Evolutionary conservation across 1,284 basidiomycete genomes (phyloP).

Genomic region (Trametes sp.): DNA sequence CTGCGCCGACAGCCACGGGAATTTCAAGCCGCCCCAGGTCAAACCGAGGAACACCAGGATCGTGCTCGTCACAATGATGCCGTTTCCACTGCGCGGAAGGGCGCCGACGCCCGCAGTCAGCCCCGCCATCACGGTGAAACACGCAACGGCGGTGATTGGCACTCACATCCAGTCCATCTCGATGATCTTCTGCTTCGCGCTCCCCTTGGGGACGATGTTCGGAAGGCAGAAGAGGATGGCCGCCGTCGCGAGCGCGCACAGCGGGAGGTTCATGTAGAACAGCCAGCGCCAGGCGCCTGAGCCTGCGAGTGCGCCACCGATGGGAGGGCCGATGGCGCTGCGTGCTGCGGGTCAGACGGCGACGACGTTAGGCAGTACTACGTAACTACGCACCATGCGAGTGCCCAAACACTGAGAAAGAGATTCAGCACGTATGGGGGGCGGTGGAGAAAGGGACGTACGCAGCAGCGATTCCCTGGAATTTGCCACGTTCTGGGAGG

Average conservation of each 20-base stretch:
- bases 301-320: slow-evolving; percentile 31
- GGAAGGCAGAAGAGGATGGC: slow-evolving; percentile 29
- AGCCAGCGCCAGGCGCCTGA: slow-evolving; percentile 33
- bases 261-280: slow-evolving; percentile 30
- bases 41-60: slow-evolving; percentile 17
- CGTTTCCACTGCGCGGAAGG: slow-evolving; percentile 9
- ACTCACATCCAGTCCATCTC: slow-evolving; percentile 26
- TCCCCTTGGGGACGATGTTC: slow-evolving; percentile 12
- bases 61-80: slow-evolving; percentile 13
- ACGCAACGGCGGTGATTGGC: background rate
- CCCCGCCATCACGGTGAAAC: background rate
- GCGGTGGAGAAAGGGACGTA: slow-evolving; percentile 1
- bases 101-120: slow-evolving; percentile 8
- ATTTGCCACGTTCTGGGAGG: slow-evolving; percentile 28
- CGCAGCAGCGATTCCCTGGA: slow-evolving; percentile 28
- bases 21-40: slow-evolving; percentile 31
- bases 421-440: background rate
- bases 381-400: slow-evolving; percentile 28
- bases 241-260: slow-evolving; percentile 28
- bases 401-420: slow-evolving; percentile 25
- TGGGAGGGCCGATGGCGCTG: slow-evolving; percentile 27
- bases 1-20: slow-evolving; percentile 29
- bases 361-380: background rate
- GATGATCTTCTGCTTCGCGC: slow-evolving; percentile 3
- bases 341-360: background rate